Percentiles rank a stretch among this genome's conserved stretches.
These are phyloP conservation scores for Diaporthe citri DNA, from an alignment of 2,329 filamentous ascomycete species.

Conservation along the genomic window DNA sequence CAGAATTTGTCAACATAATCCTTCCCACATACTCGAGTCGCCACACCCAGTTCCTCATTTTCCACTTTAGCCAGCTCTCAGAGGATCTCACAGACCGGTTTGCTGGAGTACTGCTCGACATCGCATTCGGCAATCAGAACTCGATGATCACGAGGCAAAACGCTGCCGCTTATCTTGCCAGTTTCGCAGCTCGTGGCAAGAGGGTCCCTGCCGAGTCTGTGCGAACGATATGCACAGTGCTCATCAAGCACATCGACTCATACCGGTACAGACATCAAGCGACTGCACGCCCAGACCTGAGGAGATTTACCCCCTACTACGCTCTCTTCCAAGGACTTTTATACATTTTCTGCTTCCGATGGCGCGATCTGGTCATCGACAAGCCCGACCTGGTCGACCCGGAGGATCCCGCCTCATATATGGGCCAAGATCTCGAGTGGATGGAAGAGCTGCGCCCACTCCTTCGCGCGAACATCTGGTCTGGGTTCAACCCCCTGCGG, in stretches of 20 bases:
- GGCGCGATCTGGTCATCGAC: constrained; percentile 85
- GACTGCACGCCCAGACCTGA: constrained; percentile 84
- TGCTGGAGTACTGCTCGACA: constrained; percentile 79
- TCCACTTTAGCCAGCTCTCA: constrained; percentile 91
- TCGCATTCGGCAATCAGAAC: constrained; percentile 78
- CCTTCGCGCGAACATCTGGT: constrained; percentile 83
- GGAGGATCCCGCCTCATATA: constrained; percentile 71
- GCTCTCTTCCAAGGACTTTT: constrained; percentile 88
- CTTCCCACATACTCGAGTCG: constrained; percentile 79
- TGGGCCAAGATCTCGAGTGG: constrained; percentile 83
- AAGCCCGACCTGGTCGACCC: constrained; percentile 71
- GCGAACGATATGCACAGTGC: constrained; percentile 83
- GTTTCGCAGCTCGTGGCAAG: constrained; percentile 91
- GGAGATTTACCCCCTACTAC: constrained; percentile 87
- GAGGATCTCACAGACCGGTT: constrained; percentile 85
- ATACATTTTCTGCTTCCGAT: constrained; percentile 98
- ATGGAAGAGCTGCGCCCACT: constrained; percentile 79
- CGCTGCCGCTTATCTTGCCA: constrained; percentile 91
- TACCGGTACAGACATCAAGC: constrained; percentile 81
- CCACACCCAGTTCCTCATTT: constrained; percentile 77
- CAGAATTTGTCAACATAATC: constrained; percentile 89
- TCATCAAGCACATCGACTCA: constrained; percentile 81
- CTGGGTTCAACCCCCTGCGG: constrained; percentile 92
- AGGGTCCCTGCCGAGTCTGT: constrained; percentile 82
- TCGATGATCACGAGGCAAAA: constrained; percentile 83